Evolutionary conservation across 2,329 filamentous ascomycete species (phyloP).

Genomic region (Leptographium wingfieldii): DNA sequence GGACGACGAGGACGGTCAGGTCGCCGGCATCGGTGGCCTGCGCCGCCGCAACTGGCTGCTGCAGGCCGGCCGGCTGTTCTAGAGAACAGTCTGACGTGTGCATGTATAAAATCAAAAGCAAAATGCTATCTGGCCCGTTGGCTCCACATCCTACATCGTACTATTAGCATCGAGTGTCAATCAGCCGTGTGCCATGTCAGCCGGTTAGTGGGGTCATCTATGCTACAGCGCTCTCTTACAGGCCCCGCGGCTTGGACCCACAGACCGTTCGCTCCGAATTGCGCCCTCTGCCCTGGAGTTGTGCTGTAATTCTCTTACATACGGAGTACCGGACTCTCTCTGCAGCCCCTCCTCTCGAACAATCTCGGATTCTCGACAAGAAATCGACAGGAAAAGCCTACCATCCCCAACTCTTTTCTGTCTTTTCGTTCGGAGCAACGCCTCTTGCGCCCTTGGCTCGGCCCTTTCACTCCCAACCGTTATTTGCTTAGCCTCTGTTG

Average conservation of each 20-base stretch:
- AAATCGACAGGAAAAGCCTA: neutral
- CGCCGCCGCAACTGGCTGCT: neutral
- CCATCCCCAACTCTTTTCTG: neutral
- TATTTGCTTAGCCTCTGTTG: neutral
- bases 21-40: neutral
- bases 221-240: too few species aligned
- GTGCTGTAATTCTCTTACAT: neutral
- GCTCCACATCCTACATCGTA: too few species aligned
- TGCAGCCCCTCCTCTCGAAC: neutral
- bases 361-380: neutral
- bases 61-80: neutral
- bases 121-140: too few species aligned
- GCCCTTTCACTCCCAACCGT: neutral
- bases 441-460: neutral
- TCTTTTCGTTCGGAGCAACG: neutral
- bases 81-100: neutral
- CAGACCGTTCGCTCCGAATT: too few species aligned
- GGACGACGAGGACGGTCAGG: neutral
- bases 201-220: too few species aligned
- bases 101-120: neutral
- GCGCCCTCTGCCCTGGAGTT: neutral
- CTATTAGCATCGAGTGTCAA: too few species aligned
- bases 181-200: too few species aligned
- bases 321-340: neutral
- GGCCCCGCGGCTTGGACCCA: too few species aligned